Evolutionary conservation across 257 asterid species (phyloP), one percentile per base, ranked within the genome.

Genomic region (Jasminum sambac): DNA sequence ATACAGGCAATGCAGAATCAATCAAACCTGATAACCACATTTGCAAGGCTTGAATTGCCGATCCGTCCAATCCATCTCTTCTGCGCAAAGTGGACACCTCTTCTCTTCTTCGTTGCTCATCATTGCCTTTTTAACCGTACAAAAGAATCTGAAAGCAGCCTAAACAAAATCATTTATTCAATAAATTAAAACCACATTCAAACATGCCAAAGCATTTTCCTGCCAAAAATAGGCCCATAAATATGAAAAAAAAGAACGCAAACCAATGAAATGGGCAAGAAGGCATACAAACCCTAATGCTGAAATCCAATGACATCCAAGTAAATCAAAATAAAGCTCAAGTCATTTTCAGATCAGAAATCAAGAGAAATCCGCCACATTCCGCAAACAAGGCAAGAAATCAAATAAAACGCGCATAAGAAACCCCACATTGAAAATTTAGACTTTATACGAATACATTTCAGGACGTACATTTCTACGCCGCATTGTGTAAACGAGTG

Each of bases 41-140:
- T 86, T 79, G 80, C 97, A 94, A 57, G 98, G 97, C 81, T 76
- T 90, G 81, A 94, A 91, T 81, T 90, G 98, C 82, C 84, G 96
- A 81, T 94, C 98, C 16, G 98, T 94, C 97, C 96, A 89, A 80
- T 94, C 98, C 98, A 90, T 90, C 78, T 90, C 98, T 84, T 94
- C 97, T 0, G 96, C 96, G 24, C 98, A 93, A 40, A 93, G 97
- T n/a, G 97, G 98, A 72, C 98, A 89, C 79, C 87, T 89, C 83
- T 87, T 93, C 92, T 90, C 96, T 81, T 86, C 98, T 89, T 90
- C 97, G 77, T 79, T 86, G 81, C 85, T 89, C 96, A 82, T 87
- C 84, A 58, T 93, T 80, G 82, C 86, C 84, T 82, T 86, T 73
- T 79, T 71, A 71, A 68, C 72, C 78, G 75, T 52, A 66, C 63